Conservation (phyloP, 495 filamentous ascomycete species). For the Talaromyces nanjingensis region DNA sequence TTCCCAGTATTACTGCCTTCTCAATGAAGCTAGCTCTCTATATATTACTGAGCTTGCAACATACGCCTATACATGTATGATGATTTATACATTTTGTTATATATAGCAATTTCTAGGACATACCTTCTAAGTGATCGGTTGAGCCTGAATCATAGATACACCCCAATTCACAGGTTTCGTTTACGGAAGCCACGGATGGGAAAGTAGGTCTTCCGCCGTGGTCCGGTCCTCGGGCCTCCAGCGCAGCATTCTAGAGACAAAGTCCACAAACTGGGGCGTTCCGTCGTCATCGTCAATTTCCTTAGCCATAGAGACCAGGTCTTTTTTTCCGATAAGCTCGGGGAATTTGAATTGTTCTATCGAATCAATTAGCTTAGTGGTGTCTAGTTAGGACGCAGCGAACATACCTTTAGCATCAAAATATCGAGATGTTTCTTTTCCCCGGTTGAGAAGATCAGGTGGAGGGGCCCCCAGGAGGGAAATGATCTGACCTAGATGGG, state of each 20-base stretch:
- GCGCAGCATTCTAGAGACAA: constrained; percentile 41
- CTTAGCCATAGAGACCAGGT: constrained; percentile 11
- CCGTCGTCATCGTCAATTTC: constrained; percentile 18
- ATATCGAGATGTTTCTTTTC: constrained; percentile 16
- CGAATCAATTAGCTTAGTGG: constrained; percentile 12
- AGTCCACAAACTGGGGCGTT: constrained; percentile 28
- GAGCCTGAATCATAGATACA: too few relatives aligned
- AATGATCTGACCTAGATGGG: constrained; percentile 21
- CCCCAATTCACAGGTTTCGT: constrained; percentile 11
- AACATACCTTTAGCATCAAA: constrained; percentile 16
- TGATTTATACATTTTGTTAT: too few relatives aligned
- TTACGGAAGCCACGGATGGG: constrained; percentile 29
- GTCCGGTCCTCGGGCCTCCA: constrained; percentile 40
- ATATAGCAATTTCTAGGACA: too few relatives aligned
- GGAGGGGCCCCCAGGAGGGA: constrained; percentile 22
- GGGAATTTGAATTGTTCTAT: constrained; percentile 18
- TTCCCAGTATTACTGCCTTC: too few relatives aligned
- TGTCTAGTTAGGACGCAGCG: constrained; percentile 4
- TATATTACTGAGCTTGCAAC: too few relatives aligned
- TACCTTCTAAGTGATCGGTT: too few relatives aligned
- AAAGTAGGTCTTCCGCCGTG: constrained; percentile 34
- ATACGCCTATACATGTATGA: too few relatives aligned
- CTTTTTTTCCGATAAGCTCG: constrained; percentile 13
- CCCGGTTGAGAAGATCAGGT: constrained; percentile 17
- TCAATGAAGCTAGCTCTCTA: too few relatives aligned